Conservation (phyloP, 495 filamentous ascomycete genomes). For the Pyronema domesticum region DNA sequence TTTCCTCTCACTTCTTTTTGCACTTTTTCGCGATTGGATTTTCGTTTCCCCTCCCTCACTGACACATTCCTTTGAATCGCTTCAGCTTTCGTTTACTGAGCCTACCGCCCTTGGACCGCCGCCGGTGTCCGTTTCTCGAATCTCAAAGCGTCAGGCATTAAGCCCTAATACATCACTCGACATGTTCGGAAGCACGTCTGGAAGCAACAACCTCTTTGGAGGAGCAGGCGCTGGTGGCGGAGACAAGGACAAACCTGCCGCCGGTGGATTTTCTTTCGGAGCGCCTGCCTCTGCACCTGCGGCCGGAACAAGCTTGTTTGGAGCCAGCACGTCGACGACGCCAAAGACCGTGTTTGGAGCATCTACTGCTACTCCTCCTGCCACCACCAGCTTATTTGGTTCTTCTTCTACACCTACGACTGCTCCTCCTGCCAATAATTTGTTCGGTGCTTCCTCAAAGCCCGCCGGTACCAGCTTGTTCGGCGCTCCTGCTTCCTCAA, state of each 20-base stretch:
- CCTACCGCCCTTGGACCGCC: neutral
- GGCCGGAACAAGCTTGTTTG: neutral
- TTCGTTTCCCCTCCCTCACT: neutral
- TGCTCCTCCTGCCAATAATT: neutral
- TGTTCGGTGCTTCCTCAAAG: neutral
- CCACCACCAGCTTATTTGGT: neutral
- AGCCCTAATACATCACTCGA: neutral
- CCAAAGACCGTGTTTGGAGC: neutral
- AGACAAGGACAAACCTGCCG: neutral
- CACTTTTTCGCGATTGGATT: neutral
- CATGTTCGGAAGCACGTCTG: neutral
- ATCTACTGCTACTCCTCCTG: neutral
- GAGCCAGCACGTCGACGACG: neutral
- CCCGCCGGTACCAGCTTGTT: neutral
- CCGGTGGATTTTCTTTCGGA: neutral
- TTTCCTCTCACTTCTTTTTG: neutral
- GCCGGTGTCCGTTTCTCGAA: neutral
- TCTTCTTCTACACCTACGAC: neutral
- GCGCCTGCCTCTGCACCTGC: neutral
- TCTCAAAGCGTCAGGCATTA: neutral
- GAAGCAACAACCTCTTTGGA: neutral
- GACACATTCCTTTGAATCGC: neutral
- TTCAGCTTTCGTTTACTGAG: neutral
- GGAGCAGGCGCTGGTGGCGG: too few relatives aligned
- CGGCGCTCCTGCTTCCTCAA: neutral